Conservation (phyloP, 768 basidiomycete species). For the Brasilioporus rufonigricans region DNA sequence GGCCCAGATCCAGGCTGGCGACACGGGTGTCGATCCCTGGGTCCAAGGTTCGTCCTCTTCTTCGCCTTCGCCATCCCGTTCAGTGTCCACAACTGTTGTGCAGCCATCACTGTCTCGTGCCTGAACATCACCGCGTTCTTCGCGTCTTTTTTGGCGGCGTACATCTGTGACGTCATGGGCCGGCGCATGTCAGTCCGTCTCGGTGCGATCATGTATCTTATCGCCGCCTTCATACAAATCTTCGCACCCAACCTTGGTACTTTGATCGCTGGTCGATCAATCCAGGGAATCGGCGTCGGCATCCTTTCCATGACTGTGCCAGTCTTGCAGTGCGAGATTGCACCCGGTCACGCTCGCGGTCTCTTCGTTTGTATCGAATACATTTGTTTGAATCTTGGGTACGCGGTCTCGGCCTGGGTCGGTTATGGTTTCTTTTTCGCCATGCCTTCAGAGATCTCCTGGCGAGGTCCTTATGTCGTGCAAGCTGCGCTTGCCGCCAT, state of each 20-base stretch:
- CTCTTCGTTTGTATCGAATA: slow-evolving; percentile 55
- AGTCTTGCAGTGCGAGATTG: slow-evolving; percentile 48
- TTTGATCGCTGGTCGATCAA: slow-evolving; percentile 42
- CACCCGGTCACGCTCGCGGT: slow-evolving; percentile 46
- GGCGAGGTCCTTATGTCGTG: slow-evolving; percentile 55
- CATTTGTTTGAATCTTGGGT: slow-evolving; percentile 49
- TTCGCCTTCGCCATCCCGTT: not conserved
- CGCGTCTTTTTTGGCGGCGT: slow-evolving; percentile 44
- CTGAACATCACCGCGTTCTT: slow-evolving; percentile 50
- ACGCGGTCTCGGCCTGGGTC: slow-evolving; percentile 48
- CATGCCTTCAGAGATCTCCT: slow-evolving; percentile 45
- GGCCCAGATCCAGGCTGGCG: slow-evolving; percentile 40
- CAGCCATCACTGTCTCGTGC: slow-evolving; percentile 50
- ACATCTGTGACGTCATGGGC: slow-evolving; percentile 49
- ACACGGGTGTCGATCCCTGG: slow-evolving; percentile 46
- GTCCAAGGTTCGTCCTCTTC: slow-evolving; percentile 38
- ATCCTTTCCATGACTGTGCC: slow-evolving; percentile 53
- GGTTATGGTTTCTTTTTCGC: slow-evolving; percentile 50
- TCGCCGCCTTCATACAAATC: slow-evolving; percentile 50
- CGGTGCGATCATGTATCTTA: slow-evolving; percentile 47
- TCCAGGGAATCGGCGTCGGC: slow-evolving; percentile 49
- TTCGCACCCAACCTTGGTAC: slow-evolving; percentile 43
- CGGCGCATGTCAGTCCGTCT: slow-evolving; percentile 50
- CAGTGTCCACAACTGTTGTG: not conserved
- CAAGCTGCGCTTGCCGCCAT: slow-evolving; percentile 50